Evolutionary conservation across 495 filamentous ascomycete genomes (phyloP), one percentile per base, ranked within the genome.

Genomic region (Neurospora intermedia): DNA sequence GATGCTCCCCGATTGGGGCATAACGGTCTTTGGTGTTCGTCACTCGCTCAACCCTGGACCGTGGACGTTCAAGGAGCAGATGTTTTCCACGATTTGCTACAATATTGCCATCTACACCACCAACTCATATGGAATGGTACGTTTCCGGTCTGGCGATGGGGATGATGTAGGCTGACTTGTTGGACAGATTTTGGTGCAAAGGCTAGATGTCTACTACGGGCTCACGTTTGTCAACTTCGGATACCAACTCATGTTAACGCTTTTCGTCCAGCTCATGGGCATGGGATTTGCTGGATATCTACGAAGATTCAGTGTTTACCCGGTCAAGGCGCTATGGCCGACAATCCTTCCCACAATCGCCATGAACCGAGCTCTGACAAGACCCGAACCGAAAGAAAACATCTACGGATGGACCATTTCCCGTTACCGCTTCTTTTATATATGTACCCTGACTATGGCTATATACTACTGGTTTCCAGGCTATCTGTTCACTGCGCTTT

Each of bases 261-360:
- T 81, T 16, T 80, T 81, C 9, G 82, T 83, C 4, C 82, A 84
- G 59, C 74, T 85, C 2, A 80, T 84, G 69, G 84, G 84, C 13
- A 84, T 85, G 73, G 81, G 82, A 31, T 80, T 85, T 38, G 82
- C 83, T 2, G 84, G 84, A 0, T 83, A 87, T 74, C 80, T 84
- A 13, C 78, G 84, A 1, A 81, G 83, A 20, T 88, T 86, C 82
- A 82, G 85, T 23, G 86, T 88, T 16, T 81, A 83, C 41, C 80
- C 80, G 0, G 78, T 79, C 71, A 78, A 79, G 48, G 77, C 77
- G 0, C 69, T 80, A 2, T 81, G 80, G 80, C 79, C 79, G 0
- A 79, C 77, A 0, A 71, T 77, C 8, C 76, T 81, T 6, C 77
- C 80, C 3, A 78, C 46, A 42, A 80, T 81, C 69, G 76, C 77